Evolutionary conservation across 768 basidiomycete genomes (phyloP), one percentile per base, ranked within the genome.

Genomic region (Russula virescens): DNA sequence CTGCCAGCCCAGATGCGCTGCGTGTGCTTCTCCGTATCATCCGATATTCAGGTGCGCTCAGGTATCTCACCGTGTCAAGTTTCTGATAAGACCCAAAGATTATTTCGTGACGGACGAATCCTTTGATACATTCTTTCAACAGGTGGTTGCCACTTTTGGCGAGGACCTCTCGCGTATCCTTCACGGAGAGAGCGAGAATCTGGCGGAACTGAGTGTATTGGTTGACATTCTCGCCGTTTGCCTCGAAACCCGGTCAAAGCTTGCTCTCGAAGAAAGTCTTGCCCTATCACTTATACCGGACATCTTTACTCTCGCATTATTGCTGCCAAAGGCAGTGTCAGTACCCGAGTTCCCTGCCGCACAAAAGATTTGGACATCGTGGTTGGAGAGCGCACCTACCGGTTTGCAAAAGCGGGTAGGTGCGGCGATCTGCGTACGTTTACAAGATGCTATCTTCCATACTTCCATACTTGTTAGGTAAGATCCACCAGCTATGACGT

Each of bases 241-340:
- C 53, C 35, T 63, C 18, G 61, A 62, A 23, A 61, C n/a, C 18
- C 49, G 60, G 11, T 31, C 42, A 26, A 34, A 38, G 1, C 46
- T 50, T 1, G 53, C 23, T 14, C 35, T 54, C 19, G 16, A 63
- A 13, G 50, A 51, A 3, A 25, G 43, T 9, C 19, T 67, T 25
- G 51, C 40, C 19, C 50, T 53, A 19, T 69, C 67, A 1, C 62
- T 81, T 35, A 57, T 83, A 11, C 78, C 79, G 0, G 71, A 78
- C 51, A 59, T 85, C 7, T 85, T 81, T 66, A 64, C 82, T 9
- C 75, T 81, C 23, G 80, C 75, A 2, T 77, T 80, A 68, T 71
- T 87, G 34, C 55, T 83, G 3, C 80, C 84, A 1, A 68, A 68
- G 55, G 70, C 1, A 60, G 69, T 19, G 72, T 69, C 11, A 66